phyloP scores from a whole-genome alignment of 148 eudicot species.

The Heliamphora exappendiculata region DNA sequence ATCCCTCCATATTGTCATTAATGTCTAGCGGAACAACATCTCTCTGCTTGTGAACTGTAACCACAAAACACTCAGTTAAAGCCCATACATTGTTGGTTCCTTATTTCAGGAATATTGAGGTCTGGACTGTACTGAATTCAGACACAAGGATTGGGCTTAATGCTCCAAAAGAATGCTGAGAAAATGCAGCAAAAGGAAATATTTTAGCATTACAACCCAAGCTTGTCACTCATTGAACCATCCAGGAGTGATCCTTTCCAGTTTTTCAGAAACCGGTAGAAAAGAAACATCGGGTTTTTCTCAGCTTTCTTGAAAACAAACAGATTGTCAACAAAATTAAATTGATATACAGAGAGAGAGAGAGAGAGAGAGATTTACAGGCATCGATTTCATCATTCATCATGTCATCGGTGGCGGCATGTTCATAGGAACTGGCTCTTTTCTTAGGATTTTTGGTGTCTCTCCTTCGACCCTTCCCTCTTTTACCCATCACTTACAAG shows the following conservation, averaged over 20 bases:
- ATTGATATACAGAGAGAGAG: background rate
- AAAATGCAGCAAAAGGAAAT: background rate
- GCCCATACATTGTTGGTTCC: background rate
- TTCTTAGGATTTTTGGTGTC: conserved; percentile 36
- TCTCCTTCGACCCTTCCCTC: conserved; percentile 43
- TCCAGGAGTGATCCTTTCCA: background rate
- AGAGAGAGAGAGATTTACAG: conserved; percentile 32
- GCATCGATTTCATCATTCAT: conserved; percentile 89
- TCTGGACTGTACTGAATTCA: background rate
- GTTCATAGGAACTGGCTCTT: conserved; percentile 16
- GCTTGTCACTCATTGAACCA: background rate
- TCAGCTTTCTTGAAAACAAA: background rate
- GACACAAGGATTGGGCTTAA: background rate
- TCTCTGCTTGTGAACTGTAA: conserved; percentile 88
- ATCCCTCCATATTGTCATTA: conserved; percentile 46
- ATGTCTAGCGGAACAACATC: conserved; percentile 75
- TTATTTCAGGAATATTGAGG: background rate
- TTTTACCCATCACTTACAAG: conserved; percentile 37
- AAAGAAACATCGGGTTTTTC: background rate
- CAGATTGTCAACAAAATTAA: background rate
- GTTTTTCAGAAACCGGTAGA: background rate
- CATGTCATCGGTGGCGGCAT: conserved; percentile 32
- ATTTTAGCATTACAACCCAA: background rate
- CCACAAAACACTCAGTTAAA: background rate
- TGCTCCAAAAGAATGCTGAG: background rate